Evolutionary conservation across 352 stramenopile species (phyloP).

Genomic region (Pythium scleroteichum): DNA sequence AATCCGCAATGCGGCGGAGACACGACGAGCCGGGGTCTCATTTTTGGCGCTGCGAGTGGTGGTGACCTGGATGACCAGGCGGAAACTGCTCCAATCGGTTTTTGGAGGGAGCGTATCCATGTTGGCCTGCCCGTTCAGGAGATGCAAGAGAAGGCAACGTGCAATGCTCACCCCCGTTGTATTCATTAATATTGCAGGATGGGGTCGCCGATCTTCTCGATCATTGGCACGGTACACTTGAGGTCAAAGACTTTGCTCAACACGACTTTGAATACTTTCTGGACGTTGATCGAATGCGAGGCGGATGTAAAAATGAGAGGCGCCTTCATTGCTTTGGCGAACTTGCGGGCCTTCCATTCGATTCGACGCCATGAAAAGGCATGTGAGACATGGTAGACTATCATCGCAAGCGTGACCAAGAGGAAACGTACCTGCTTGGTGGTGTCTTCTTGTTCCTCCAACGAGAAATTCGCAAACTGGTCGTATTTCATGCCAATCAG

Average conservation of each 20-base stretch:
- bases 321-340: conserved; percentile 94
- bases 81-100: conserved; percentile 11
- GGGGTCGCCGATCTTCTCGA: conserved; percentile 90
- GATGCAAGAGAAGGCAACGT: neutral
- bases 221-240: conserved; percentile 92
- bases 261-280: conserved; percentile 96
- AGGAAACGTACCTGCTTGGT: conserved; percentile 84
- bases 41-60: conserved; percentile 5
- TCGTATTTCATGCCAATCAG: conserved; percentile 96
- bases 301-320: conserved; percentile 93
- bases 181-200: conserved; percentile 81
- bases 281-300: conserved; percentile 94
- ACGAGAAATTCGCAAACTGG: conserved; percentile 88
- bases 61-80: conserved; percentile 2
- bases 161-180: neutral
- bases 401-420: no score
- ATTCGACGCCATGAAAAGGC: no score
- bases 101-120: conserved; percentile 13
- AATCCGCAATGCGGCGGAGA: neutral
- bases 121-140: neutral
- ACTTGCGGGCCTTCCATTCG: conserved; percentile 90
- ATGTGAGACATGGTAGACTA: no score
- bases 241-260: conserved; percentile 94
- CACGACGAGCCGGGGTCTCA: neutral
- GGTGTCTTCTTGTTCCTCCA: conserved; percentile 93